Percentiles rank a stretch among this genome's conserved stretches.
Conservation (phyloP, 306 rosid species). For the Morella rubra region DNA sequence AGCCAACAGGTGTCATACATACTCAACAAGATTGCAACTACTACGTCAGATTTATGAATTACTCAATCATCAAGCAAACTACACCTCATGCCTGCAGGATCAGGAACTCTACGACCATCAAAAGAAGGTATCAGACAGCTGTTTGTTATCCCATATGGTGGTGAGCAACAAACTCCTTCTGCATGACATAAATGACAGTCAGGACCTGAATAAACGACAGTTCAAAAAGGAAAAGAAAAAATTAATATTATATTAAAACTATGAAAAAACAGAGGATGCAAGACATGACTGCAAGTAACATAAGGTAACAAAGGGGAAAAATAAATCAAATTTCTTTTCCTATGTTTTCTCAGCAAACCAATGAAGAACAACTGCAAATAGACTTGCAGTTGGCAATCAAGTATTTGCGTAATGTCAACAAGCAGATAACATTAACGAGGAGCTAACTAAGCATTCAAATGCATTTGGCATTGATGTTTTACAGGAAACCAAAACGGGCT, state of each 20-base stretch:
- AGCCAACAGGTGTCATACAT: not conserved
- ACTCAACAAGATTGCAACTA: slow-evolving; percentile 12
- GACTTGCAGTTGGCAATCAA: not conserved
- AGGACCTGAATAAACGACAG: slow-evolving; percentile 29
- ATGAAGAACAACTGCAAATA: not conserved
- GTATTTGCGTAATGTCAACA: slow-evolving; percentile 7
- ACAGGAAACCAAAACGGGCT: slow-evolving; percentile 18
- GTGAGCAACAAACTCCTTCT: slow-evolving; percentile 64
- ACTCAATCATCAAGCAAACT: slow-evolving; percentile 11
- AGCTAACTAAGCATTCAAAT: not conserved
- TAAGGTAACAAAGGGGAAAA: not conserved
- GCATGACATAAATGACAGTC: slow-evolving; percentile 39
- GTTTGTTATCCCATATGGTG: slow-evolving; percentile 46
- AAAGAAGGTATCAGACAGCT: slow-evolving; percentile 49
- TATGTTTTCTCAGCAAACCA: not conserved
- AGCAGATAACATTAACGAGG: not conserved
- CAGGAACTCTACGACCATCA: slow-evolving; percentile 55
- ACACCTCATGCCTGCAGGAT: slow-evolving; percentile 52
- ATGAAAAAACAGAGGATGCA: not conserved
- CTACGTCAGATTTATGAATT: slow-evolving; percentile 16
- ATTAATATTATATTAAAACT: slow-evolving; percentile 12
- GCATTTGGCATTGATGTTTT: not conserved
- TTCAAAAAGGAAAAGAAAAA: slow-evolving; percentile 11
- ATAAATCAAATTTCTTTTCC: not conserved
- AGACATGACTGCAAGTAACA: not conserved